A percentile compares a stretch with the other conserved stretches of the same genome.
Conservation (phyloP, 441 rosid species). For the Gossypium trilobum region DNA sequence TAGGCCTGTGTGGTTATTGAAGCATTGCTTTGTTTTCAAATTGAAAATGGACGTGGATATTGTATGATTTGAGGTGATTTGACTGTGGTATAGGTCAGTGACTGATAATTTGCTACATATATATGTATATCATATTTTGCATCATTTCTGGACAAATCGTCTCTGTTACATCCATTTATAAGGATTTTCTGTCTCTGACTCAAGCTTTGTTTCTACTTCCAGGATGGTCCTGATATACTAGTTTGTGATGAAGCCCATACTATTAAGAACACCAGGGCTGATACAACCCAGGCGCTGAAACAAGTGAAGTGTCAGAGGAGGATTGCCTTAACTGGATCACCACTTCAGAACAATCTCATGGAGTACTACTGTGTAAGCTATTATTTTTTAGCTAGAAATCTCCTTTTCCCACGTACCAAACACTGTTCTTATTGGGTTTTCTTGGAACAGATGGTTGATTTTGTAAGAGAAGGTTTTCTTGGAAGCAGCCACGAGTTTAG, state of each 20-base stretch:
- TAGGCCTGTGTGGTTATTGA: neutral
- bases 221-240: constrained; percentile 99
- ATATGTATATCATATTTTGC: neutral
- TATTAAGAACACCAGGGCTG: constrained; percentile 95
- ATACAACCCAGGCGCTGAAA: constrained; percentile 93
- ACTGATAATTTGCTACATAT: neutral
- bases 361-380: constrained; percentile 94
- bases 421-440: constrained; percentile 19
- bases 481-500: constrained; percentile 98
- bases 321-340: constrained; percentile 98
- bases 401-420: neutral
- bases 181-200: neutral
- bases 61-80: neutral
- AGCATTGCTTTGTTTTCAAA: neutral
- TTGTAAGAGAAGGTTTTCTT: constrained; percentile 98
- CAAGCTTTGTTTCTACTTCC: constrained; percentile 21
- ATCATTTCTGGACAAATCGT: neutral
- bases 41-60: neutral
- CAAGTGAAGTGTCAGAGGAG: constrained; percentile 95
- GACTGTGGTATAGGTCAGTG: neutral
- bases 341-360: constrained; percentile 99
- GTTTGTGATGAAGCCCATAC: constrained; percentile 99
- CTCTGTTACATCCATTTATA: neutral
- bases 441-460: constrained; percentile 94
- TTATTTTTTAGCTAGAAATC: constrained; percentile 10